These are phyloP conservation scores for Cadophora sp. DNA, from an alignment of 2,329 filamentous ascomycete species.

Conservation along the genomic window DNA sequence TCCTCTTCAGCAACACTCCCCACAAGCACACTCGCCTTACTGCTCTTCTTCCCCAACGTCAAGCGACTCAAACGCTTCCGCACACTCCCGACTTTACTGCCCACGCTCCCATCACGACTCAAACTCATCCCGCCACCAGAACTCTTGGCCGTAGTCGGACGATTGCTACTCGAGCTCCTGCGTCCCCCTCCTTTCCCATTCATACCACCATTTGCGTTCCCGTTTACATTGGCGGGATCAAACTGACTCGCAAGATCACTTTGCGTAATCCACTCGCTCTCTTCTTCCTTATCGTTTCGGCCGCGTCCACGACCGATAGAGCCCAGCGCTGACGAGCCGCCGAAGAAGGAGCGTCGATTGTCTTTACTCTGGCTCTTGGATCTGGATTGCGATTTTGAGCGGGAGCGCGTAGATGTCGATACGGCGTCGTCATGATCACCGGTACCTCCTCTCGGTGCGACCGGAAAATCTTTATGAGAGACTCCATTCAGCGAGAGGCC, in stretches of 20 bases:
- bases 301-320: slow-evolving; percentile 21
- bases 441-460: not conserved
- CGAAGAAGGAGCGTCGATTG: slow-evolving; percentile 36
- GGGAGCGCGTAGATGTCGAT: slow-evolving; percentile 10
- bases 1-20: slow-evolving; percentile 41
- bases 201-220: not conserved
- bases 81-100: slow-evolving; percentile 44
- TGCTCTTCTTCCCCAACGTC: slow-evolving; percentile 46
- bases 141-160: slow-evolving; percentile 32
- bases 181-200: slow-evolving; percentile 13
- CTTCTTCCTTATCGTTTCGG: slow-evolving; percentile 13
- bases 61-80: slow-evolving; percentile 44
- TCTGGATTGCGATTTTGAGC: slow-evolving; percentile 6
- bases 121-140: slow-evolving; percentile 30
- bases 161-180: slow-evolving; percentile 34
- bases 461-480: slow-evolving; percentile 4
- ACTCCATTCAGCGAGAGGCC: slow-evolving; percentile 15
- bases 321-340: slow-evolving; percentile 5
- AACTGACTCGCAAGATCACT: slow-evolving; percentile 42
- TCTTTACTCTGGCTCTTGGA: slow-evolving; percentile 29
- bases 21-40: slow-evolving; percentile 44
- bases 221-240: not conserved
- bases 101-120: slow-evolving; percentile 30
- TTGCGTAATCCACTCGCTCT: slow-evolving; percentile 46
- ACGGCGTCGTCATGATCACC: not conserved